Percentiles rank a stretch among this genome's conserved stretches.
phyloP scores from a whole-genome alignment of 257 asterid genomes.

The Rehmannia glutinosa region DNA sequence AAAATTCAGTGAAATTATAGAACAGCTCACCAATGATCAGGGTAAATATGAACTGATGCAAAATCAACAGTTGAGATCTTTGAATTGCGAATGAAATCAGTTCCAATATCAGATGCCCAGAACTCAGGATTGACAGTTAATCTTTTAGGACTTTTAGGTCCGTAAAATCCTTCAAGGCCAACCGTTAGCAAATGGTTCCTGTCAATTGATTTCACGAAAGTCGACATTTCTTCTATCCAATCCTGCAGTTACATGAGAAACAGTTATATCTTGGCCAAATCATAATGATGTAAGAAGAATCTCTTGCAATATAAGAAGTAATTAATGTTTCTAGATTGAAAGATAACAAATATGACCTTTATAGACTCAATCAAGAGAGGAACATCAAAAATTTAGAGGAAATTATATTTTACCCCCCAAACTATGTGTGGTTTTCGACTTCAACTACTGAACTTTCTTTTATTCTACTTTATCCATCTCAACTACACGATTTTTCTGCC shows the following conservation, averaged over 20 bases:
- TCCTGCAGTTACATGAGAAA: constrained; percentile 55
- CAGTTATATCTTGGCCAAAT: background rate
- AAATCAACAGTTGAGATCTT: constrained; percentile 78
- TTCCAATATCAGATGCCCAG: constrained; percentile 94
- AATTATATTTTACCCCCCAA: too few relatives aligned
- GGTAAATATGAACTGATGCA: constrained; percentile 93
- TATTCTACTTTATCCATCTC: too few relatives aligned
- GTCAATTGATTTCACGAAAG: constrained; percentile 78
- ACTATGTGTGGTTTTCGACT: too few relatives aligned
- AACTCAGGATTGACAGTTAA: constrained; percentile 79
- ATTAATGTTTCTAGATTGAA: background rate
- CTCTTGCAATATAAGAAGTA: background rate
- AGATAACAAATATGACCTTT: background rate
- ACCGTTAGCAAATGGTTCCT: constrained; percentile 80
- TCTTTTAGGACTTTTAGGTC: constrained; percentile 78
- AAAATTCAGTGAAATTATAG: background rate
- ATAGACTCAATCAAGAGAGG: too few relatives aligned
- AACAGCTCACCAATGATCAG: constrained; percentile 88
- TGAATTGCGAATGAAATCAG: constrained; percentile 90
- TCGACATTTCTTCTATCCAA: constrained; percentile 97
- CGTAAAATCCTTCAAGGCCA: constrained; percentile 98
- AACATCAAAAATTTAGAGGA: too few relatives aligned
- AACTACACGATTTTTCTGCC: too few relatives aligned
- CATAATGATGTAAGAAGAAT: background rate
- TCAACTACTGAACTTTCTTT: too few relatives aligned